Percentiles rank a stretch among this genome's conserved stretches.
These are phyloP conservation scores for Trifolium repens DNA, from an alignment of 306 rosid genomes.

Conservation along the genomic window DNA sequence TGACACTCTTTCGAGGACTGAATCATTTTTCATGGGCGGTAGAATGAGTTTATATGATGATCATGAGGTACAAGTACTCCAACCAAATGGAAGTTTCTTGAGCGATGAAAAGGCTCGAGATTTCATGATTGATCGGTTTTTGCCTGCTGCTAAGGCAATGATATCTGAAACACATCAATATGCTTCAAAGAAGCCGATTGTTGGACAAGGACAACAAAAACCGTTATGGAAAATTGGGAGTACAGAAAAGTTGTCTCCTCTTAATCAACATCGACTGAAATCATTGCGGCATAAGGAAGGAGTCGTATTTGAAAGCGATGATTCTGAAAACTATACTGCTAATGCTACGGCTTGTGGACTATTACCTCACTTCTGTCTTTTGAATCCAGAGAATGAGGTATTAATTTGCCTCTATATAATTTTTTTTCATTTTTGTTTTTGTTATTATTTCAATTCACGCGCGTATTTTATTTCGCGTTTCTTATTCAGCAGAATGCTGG, in stretches of 20 bases:
- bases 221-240: slow-evolving; percentile 47
- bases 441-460: slow-evolving; percentile 31
- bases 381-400: slow-evolving; percentile 59
- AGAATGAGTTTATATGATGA: slow-evolving; percentile 75
- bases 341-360: slow-evolving; percentile 57
- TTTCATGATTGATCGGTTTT: slow-evolving; percentile 87
- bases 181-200: slow-evolving; percentile 54
- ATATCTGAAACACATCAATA: slow-evolving; percentile 64
- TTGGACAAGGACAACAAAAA: slow-evolving; percentile 57
- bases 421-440: not conserved
- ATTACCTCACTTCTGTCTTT: slow-evolving; percentile 62
- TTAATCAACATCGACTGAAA: slow-evolving; percentile 48
- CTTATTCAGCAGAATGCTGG: slow-evolving; percentile 50
- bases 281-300: slow-evolving; percentile 45
- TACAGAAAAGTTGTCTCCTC: slow-evolving; percentile 42
- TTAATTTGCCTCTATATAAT: slow-evolving; percentile 16
- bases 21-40: slow-evolving; percentile 72
- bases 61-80: slow-evolving; percentile 43
- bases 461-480: slow-evolving; percentile 31
- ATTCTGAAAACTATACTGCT: slow-evolving; percentile 40
- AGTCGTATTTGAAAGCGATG: slow-evolving; percentile 59
- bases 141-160: slow-evolving; percentile 92
- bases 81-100: slow-evolving; percentile 53
- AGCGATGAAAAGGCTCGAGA: slow-evolving; percentile 60
- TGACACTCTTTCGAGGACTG: slow-evolving; percentile 78